Base-by-base conservation (phyloP, 768 basidiomycete genomes). In the Dacryopinax spathularia region DNA sequence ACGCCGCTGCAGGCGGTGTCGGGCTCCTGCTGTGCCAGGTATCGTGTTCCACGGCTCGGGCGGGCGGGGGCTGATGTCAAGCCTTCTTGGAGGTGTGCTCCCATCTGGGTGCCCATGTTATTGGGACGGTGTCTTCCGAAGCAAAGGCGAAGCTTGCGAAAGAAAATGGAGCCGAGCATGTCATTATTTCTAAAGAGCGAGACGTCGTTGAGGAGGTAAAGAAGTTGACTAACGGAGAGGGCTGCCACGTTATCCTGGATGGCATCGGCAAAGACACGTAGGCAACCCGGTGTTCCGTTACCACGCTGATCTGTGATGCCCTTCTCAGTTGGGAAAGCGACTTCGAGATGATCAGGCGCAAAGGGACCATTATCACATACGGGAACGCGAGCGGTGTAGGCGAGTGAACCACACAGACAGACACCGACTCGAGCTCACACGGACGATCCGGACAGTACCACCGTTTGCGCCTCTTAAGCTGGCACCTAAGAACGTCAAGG, bases 251-350 rank as follows among this genome's bases (percentile, higher is more conserved):
- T 16, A 82, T 91, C 25, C 95, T 87, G 69, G 95, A 99, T 69
- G 95, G 95, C 31, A 91, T 99, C n/a, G 95, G 95, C 1, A 94
- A 89, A 77, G 89, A 91, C 72, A 97, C 93, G 82, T 94, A 75
- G 64, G 88, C 78, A 1, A 31, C 63, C 18, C 65, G 69, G 63
- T 67, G 66, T 33, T 15, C 63, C 12, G 35, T 63, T 43, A 60
- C 31, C 16, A 9, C 56, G 65, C 27, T 44, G 64, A 56, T 66
- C 65, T 37, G 18, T 44, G 34, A 61, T 69, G 41, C 25, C 16
- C 63, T 33, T 36, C 33, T 0, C 67, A 89, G 87, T 4, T 88
- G 87, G 71, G 87, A 90, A 65, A 79, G 80, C 65, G 79, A 94
- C 76, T 89, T 95, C 75, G 81, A 85, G 72, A 77, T 92, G 73